Percentiles rank a stretch among this genome's conserved stretches.
Evolutionary conservation across 176 grass and related monocot species (phyloP).

Genomic region (Oryza rufipogon): DNA sequence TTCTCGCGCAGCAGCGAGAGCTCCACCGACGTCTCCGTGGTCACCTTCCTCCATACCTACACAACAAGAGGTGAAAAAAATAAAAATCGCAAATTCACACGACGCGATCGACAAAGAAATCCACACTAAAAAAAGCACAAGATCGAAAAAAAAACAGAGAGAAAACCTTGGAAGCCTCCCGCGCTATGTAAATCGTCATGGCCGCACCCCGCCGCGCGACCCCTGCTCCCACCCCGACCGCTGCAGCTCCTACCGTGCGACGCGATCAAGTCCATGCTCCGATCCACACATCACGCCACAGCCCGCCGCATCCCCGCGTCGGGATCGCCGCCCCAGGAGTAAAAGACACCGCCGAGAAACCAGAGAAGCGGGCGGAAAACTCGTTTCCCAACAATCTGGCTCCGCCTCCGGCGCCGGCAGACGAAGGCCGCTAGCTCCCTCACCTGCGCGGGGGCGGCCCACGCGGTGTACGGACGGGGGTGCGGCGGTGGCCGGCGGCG

Average conservation of each 20-base stretch:
- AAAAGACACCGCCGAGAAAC: conserved; percentile 3
- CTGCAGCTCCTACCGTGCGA: conserved; percentile 44
- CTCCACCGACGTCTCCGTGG: conserved; percentile 65
- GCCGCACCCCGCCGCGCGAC: conserved; percentile 5
- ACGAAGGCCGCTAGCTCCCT: not conserved
- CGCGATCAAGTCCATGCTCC: conserved; percentile 69
- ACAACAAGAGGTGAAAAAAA: not conserved
- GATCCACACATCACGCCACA: conserved; percentile 63
- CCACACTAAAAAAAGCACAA: not conserved
- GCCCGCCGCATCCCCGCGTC: conserved; percentile 18
- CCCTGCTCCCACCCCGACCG: conserved; percentile 6
- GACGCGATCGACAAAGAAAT: not conserved
- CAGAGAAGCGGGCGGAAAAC: not conserved
- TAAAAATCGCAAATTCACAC: conserved; percentile 4
- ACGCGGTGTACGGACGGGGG: conserved; percentile 5
- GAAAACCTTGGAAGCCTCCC: conserved; percentile 87
- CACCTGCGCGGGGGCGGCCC: not conserved
- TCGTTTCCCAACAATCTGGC: conserved; percentile 8
- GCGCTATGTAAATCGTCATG: conserved; percentile 89
- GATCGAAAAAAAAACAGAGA: not conserved
- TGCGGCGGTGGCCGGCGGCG: conserved; percentile 17
- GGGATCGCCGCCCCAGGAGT: conserved; percentile 29
- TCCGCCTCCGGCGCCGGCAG: not conserved
- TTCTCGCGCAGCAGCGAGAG: conserved; percentile 80
- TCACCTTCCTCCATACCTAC: conserved; percentile 85